Conservation (phyloP, 1,284 basidiomycete genomes). For the Tylopilus sp. region DNA sequence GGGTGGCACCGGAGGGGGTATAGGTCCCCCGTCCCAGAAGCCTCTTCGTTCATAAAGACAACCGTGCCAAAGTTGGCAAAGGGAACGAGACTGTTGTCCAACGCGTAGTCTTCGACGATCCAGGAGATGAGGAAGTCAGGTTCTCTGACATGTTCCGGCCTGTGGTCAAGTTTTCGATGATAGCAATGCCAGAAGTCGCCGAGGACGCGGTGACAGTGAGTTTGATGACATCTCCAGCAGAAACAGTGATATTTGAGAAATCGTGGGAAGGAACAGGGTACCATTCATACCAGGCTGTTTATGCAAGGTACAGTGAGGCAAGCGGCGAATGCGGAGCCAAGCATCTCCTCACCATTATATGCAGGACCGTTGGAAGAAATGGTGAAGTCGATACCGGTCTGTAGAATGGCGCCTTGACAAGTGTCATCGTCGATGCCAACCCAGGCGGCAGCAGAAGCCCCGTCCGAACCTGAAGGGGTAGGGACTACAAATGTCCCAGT, state of each 20-base stretch:
- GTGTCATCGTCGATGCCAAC: conserved; percentile 23
- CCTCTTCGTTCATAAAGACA: too few species aligned
- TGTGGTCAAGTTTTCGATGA: conserved; percentile 18
- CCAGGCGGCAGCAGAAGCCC: conserved; percentile 16
- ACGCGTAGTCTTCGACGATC: conserved; percentile 21
- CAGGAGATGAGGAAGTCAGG: conserved; percentile 15
- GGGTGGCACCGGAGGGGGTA: too few species aligned
- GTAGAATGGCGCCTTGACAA: conserved; percentile 1
- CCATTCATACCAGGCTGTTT: conserved; percentile 23
- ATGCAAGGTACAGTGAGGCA: too few species aligned
- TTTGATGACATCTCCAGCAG: conserved; percentile 12
- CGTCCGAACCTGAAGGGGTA: conserved; percentile 2
- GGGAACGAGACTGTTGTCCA: not conserved
- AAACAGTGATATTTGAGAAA: conserved; percentile 15
- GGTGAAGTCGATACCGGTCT: conserved; percentile 16
- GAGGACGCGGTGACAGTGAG: conserved; percentile 14
- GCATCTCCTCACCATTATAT: conserved; percentile 17
- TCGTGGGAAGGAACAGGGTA: conserved; percentile 8
- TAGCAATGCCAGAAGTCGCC: conserved; percentile 15
- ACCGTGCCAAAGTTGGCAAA: conserved; percentile 18
- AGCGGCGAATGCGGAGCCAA: too few species aligned
- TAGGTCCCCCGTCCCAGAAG: too few species aligned
- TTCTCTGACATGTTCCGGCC: not conserved
- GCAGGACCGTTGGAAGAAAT: not conserved
- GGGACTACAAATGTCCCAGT: conserved; percentile 23